Evolutionary conservation across 495 filamentous ascomycete genomes (phyloP).

Genomic region (Penicillium pulvis): DNA sequence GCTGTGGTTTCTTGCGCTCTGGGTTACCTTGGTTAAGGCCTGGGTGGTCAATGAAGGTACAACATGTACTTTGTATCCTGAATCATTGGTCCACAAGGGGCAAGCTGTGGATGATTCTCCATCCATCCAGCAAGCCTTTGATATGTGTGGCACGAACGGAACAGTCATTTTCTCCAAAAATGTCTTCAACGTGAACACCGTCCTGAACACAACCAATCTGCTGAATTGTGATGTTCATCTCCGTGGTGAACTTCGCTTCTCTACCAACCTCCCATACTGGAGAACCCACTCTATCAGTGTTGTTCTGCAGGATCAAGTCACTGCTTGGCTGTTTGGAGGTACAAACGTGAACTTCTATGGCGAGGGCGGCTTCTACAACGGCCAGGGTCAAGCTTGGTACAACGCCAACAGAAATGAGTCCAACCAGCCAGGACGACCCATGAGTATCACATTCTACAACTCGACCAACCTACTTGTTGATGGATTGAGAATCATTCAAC

Average conservation of each 20-base stretch:
- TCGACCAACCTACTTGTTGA: conserved; percentile 36
- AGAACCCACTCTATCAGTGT: conserved; percentile 39
- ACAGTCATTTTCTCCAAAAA: conserved; percentile 40
- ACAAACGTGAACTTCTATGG: conserved; percentile 40
- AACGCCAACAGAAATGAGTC: conserved; percentile 27
- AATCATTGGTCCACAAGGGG: conserved; percentile 16
- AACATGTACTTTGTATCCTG: conserved; percentile 22
- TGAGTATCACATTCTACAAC: conserved; percentile 40
- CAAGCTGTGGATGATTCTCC: conserved; percentile 39
- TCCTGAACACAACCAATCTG: conserved; percentile 48
- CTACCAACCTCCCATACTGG: conserved; percentile 49
- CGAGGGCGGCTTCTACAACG: conserved; percentile 45
- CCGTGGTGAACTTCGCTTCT: conserved; percentile 40
- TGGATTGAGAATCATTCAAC: conserved; percentile 39
- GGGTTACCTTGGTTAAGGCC: conserved; percentile 16
- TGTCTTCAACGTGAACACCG: conserved; percentile 42
- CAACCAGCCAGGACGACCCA: conserved; percentile 48
- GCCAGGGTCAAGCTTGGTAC: conserved; percentile 52
- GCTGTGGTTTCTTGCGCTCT: conserved; percentile 14
- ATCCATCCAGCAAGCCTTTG: conserved; percentile 45
- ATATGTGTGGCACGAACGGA: conserved; percentile 41
- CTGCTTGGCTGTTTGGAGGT: conserved; percentile 48
- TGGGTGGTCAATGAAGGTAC: conserved; percentile 25
- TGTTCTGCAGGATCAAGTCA: conserved; percentile 50
- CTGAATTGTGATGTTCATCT: conserved; percentile 41